A percentile compares a stretch with the other conserved stretches of the same genome.
Conservation (phyloP, 1,284 basidiomycete genomes). For the Boletus nobilissimus region DNA sequence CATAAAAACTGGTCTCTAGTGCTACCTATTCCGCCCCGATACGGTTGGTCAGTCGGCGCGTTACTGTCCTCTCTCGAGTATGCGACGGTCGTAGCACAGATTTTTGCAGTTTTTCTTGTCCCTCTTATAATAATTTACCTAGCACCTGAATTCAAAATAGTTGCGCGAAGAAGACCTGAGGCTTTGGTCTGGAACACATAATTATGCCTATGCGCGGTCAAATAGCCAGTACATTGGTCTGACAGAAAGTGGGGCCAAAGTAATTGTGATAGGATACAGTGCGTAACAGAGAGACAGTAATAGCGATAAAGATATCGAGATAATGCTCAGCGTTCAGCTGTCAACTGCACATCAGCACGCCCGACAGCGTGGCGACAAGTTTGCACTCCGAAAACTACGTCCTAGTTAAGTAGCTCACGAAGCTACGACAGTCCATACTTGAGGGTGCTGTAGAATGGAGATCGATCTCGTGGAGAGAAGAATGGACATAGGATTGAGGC, state of each 20-base stretch:
- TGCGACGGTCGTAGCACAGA: too few relatives aligned
- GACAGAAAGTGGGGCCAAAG: too few relatives aligned
- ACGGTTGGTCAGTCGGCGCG: too few relatives aligned
- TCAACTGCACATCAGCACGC: neutral
- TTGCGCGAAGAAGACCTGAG: too few relatives aligned
- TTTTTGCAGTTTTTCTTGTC: too few relatives aligned
- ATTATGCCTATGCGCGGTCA: too few relatives aligned
- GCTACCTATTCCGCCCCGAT: neutral
- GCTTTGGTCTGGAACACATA: too few relatives aligned
- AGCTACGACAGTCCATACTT: neutral
- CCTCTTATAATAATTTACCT: too few relatives aligned
- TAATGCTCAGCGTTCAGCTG: neutral
- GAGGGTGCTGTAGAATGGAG: conserved; percentile 37
- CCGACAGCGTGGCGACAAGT: neutral
- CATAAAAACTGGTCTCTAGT: neutral
- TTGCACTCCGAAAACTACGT: neutral
- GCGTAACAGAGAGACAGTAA: too few relatives aligned
- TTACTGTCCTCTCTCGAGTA: too few relatives aligned
- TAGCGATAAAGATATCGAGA: conserved; percentile 6
- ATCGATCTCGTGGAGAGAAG: conserved; percentile 33
- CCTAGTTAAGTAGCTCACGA: neutral
- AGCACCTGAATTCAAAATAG: too few relatives aligned
- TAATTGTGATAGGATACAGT: neutral
- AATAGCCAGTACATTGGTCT: too few relatives aligned
- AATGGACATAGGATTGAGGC: neutral